phyloP scores from a whole-genome alignment of 148 eudicot species.

The Chenopodium suecicum region DNA sequence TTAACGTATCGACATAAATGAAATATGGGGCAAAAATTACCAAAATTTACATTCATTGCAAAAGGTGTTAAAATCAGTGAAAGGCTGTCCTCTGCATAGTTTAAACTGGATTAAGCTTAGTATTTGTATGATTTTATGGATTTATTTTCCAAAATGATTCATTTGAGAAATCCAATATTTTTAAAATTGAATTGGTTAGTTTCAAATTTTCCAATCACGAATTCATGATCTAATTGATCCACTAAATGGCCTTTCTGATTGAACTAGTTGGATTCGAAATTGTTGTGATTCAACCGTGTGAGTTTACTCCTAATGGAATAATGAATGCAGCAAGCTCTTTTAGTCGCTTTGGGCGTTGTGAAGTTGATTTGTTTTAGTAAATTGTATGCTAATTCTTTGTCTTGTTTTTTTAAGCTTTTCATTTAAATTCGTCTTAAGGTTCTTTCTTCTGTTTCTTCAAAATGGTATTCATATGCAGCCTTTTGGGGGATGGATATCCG shows the following conservation, averaged over 20 bases:
- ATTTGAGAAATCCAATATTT: background rate
- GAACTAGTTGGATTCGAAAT: background rate
- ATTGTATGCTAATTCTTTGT: background rate
- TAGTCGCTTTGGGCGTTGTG: background rate
- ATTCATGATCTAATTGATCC: background rate
- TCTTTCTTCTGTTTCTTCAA: background rate
- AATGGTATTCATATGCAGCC: slow-evolving; percentile 45
- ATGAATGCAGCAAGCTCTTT: background rate
- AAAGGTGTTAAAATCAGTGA: background rate
- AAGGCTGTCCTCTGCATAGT: background rate
- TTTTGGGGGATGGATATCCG: slow-evolving; percentile 74
- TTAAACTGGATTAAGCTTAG: background rate
- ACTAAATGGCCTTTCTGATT: background rate
- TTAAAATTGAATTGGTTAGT: background rate
- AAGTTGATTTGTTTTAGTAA: background rate
- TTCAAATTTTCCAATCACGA: background rate
- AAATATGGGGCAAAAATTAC: background rate
- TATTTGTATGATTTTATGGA: background rate
- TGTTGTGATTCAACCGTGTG: background rate
- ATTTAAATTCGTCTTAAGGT: background rate
- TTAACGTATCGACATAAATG: background rate
- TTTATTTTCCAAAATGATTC: background rate
- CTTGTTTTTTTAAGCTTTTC: background rate
- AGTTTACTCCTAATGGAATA: background rate
- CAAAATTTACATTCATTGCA: background rate